phyloP scores from a whole-genome alignment of 2,329 filamentous ascomycete species.

The Endothia cerciana region DNA sequence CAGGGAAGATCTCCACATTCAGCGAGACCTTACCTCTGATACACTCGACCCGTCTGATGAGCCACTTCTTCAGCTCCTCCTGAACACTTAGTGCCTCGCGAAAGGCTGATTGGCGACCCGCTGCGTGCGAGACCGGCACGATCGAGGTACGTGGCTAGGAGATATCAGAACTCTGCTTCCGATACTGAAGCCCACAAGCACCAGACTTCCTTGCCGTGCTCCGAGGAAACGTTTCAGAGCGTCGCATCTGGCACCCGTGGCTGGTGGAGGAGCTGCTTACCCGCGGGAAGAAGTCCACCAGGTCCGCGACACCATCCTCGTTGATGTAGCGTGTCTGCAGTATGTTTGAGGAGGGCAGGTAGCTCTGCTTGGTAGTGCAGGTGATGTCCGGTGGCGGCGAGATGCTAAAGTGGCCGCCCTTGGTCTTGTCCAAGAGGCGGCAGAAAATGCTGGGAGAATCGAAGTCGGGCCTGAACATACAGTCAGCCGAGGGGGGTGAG shows the following conservation, averaged over 20 bases:
- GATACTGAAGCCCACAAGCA: too few relatives aligned
- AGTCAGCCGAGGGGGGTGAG: conserved; percentile 4
- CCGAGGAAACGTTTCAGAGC: too few relatives aligned
- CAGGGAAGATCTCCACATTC: conserved; percentile 72
- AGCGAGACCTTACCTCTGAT: conserved; percentile 69
- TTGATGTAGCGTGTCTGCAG: conserved; percentile 78
- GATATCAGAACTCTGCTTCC: not conserved
- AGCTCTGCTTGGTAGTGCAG: conserved; percentile 76
- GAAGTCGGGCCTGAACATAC: conserved; percentile 69
- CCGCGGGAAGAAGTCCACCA: conserved; percentile 77
- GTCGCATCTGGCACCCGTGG: not conserved
- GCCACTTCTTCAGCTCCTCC: conserved; percentile 70
- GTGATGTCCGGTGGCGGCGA: conserved; percentile 53
- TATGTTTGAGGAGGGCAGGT: conserved; percentile 75
- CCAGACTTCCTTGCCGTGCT: too few relatives aligned
- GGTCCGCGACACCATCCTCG: conserved; percentile 73
- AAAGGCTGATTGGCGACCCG: conserved; percentile 49
- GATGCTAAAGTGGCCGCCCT: conserved; percentile 75
- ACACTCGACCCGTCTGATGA: conserved; percentile 73
- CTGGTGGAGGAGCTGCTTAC: not conserved
- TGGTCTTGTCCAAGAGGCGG: conserved; percentile 73
- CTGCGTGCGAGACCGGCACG: conserved; percentile 35
- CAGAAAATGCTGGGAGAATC: conserved; percentile 79
- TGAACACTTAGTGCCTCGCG: conserved; percentile 58
- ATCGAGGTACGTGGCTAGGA: conserved; percentile 57